Percentiles rank a stretch among this genome's conserved stretches.
phyloP scores from a whole-genome alignment of 495 filamentous ascomycete species.

The Copromyces sp. region DNA sequence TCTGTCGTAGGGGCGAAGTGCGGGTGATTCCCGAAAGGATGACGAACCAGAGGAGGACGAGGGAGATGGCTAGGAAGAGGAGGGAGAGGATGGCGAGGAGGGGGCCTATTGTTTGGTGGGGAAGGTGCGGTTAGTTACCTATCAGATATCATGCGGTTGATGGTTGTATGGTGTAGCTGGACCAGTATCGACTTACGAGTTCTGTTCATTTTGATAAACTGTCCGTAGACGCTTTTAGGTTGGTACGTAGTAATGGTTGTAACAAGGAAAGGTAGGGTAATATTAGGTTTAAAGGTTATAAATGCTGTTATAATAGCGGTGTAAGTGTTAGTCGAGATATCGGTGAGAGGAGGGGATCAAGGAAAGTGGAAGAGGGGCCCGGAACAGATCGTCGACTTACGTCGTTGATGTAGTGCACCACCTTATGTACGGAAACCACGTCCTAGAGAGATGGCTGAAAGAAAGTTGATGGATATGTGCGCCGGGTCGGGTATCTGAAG shows the following conservation, averaged over 20 bases:
- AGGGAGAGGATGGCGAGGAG: slow-evolving; percentile 46
- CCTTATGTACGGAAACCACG: background rate
- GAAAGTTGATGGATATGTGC: background rate
- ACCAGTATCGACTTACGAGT: slow-evolving; percentile 7
- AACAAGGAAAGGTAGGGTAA: background rate
- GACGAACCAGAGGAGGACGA: slow-evolving; percentile 71
- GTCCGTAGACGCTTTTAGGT: background rate
- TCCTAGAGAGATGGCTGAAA: background rate
- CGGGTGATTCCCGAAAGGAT: slow-evolving; percentile 58
- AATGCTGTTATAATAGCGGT: background rate
- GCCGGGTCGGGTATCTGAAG: background rate
- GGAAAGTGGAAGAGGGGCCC: background rate
- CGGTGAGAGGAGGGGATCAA: background rate
- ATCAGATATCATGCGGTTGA: background rate
- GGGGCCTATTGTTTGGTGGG: slow-evolving; percentile 15
- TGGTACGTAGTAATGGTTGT: background rate
- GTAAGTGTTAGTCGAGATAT: background rate
- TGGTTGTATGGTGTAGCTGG: background rate
- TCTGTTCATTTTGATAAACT: slow-evolving; percentile 8
- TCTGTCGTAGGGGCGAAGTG: slow-evolving; percentile 53
- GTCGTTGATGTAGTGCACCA: background rate
- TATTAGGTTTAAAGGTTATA: background rate
- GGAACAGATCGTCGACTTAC: background rate
- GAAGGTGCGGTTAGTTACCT: background rate
- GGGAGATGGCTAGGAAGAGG: slow-evolving; percentile 61